phyloP scores from a whole-genome alignment of 768 basidiomycete genomes.

The Strobilomyces echinocephalus region DNA sequence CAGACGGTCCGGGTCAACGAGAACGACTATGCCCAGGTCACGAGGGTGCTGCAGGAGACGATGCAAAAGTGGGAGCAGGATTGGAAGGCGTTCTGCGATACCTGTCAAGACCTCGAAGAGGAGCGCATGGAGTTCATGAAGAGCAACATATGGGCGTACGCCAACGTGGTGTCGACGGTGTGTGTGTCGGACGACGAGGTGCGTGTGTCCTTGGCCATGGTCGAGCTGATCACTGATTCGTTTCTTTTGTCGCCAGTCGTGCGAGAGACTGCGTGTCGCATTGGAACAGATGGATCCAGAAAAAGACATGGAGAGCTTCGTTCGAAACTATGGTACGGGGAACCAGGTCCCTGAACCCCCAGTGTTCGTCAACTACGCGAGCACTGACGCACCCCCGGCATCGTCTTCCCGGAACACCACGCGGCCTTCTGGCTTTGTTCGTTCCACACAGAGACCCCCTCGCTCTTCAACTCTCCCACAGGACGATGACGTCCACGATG shows the following conservation, averaged over 20 bases:
- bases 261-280: conserved; percentile 80
- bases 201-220: conserved; percentile 23
- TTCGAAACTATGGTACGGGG: conserved; percentile 85
- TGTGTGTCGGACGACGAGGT: conserved; percentile 97
- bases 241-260: conserved; percentile 53
- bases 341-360: conserved; percentile 85
- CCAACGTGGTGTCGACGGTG: conserved; percentile 92
- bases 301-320: conserved; percentile 85
- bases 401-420: conserved; percentile 19
- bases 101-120: conserved; percentile 93
- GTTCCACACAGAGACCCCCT: conserved; percentile 42
- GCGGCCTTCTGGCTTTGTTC: conserved; percentile 52
- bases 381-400: conserved; percentile 58
- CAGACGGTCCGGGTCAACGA: conserved; percentile 90
- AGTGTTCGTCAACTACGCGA: conserved; percentile 76
- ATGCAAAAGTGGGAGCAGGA: conserved; percentile 83
- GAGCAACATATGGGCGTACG: conserved; percentile 93
- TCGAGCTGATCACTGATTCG: neutral
- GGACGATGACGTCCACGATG: conserved; percentile 47
- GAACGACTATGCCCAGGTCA: conserved; percentile 86
- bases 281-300: conserved; percentile 88
- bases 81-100: conserved; percentile 94
- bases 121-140: conserved; percentile 93
- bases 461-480: conserved; percentile 23
- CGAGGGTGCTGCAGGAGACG: conserved; percentile 74